Evolutionary conservation across 106 monocot genomes (phyloP).

Genomic region (Dendrobium catenatum): DNA sequence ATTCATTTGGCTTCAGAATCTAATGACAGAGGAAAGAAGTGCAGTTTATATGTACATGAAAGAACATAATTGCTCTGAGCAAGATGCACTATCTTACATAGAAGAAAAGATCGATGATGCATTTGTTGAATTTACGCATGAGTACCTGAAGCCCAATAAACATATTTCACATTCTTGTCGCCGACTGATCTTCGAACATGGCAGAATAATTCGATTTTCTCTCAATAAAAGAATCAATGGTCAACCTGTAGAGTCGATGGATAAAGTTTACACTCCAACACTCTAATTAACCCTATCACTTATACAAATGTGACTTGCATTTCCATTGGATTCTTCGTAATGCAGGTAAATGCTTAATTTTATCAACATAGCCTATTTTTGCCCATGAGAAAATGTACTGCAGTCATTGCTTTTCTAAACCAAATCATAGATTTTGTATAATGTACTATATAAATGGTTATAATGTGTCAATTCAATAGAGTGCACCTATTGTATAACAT

Average conservation of each 20-base stretch:
- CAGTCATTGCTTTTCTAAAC: no score
- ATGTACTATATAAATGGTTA: no score
- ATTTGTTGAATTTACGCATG: constrained; percentile 22
- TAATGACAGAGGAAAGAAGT: background rate
- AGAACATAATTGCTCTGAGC: constrained; percentile 14
- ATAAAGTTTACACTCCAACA: background rate
- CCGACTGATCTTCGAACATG: constrained; percentile 36
- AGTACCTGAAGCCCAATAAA: constrained; percentile 23
- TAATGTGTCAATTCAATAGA: no score
- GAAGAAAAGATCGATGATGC: constrained; percentile 12
- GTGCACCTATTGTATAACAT: no score
- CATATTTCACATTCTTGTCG: constrained; percentile 18
- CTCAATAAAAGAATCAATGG: background rate
- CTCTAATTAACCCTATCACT: no score
- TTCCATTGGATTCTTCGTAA: no score
- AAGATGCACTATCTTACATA: constrained; percentile 16
- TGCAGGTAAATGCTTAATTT: no score
- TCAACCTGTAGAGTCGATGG: background rate
- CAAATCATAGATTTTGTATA: no score
- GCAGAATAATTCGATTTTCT: constrained; percentile 19
- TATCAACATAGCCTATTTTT: no score
- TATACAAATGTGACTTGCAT: no score
- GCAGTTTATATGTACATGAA: constrained; percentile 15
- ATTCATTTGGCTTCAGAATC: background rate
- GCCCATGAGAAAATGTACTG: no score